phyloP scores from a whole-genome alignment of 768 basidiomycete genomes.

The Podaxis sp. region DNA sequence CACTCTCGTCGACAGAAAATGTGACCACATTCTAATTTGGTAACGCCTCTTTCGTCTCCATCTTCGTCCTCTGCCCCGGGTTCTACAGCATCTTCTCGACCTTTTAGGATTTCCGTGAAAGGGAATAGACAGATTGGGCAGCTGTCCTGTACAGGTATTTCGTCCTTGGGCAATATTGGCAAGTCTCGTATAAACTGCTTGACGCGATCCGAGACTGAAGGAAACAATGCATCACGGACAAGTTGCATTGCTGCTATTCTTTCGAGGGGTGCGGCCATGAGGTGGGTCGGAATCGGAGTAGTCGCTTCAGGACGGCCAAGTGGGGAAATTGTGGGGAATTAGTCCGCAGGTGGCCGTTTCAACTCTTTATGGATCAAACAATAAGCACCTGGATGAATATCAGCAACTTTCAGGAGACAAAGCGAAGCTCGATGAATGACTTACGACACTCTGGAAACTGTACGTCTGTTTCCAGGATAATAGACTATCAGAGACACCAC shows the following conservation, averaged over 20 bases:
- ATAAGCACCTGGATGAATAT: background rate
- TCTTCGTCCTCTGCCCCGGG: conserved; percentile 9
- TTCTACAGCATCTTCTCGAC: conserved; percentile 16
- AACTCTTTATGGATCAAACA: background rate
- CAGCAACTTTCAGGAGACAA: background rate
- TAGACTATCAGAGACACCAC: background rate
- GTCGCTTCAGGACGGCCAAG: background rate
- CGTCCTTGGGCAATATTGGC: conserved; percentile 34
- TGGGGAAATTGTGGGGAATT: background rate
- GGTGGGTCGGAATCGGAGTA: background rate
- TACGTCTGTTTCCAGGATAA: background rate
- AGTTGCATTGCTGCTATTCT: conserved; percentile 19
- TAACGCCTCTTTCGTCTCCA: conserved; percentile 37
- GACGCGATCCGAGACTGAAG: conserved; percentile 26
- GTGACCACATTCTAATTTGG: conserved; percentile 63
- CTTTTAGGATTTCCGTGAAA: conserved; percentile 42
- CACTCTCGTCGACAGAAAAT: conserved; percentile 67
- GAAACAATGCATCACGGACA: conserved; percentile 18
- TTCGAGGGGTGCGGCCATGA: background rate
- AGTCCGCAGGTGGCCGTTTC: background rate
- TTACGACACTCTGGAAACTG: background rate
- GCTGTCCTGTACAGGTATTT: conserved; percentile 43
- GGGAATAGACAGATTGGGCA: conserved; percentile 65
- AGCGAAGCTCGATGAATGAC: background rate
- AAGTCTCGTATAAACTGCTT: conserved; percentile 36